A percentile compares a stretch with the other conserved stretches of the same genome.
These are phyloP conservation scores for Phtheirospermum japonicum DNA, from an alignment of 257 asterid genomes.

Conservation along the genomic window DNA sequence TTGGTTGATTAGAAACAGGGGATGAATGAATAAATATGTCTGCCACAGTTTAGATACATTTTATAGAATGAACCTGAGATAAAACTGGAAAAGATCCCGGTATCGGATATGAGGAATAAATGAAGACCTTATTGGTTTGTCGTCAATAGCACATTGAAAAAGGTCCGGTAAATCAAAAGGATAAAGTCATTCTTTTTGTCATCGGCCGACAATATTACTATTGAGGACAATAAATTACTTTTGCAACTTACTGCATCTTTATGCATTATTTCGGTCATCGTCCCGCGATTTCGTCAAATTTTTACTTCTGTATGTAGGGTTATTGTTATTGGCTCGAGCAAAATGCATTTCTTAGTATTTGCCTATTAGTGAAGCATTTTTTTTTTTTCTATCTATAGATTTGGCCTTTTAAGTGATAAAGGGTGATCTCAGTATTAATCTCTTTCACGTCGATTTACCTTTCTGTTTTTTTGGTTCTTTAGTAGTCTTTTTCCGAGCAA, in stretches of 20 bases:
- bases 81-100: not conserved
- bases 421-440: constrained; percentile 1
- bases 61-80: not conserved
- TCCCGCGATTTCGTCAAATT: not conserved
- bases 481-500: not conserved
- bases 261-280: not conserved
- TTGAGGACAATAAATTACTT: not conserved
- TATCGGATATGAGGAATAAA: not conserved
- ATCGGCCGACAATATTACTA: not conserved
- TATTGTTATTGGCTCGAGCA: not conserved
- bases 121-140: constrained; percentile 22
- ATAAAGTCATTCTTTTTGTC: constrained; percentile 1
- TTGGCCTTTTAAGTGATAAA: not conserved
- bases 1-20: constrained; percentile 18
- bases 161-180: not conserved
- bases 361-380: not conserved
- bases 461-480: not conserved
- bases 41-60: not conserved
- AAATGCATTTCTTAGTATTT: not conserved
- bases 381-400: not conserved
- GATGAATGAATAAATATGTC: constrained; percentile 2
- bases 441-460: not conserved
- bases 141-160: not conserved
- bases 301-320: not conserved
- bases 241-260: not conserved